Evolutionary conservation across 2,329 filamentous ascomycete species (phyloP).

Genomic region (Exserohilum turcica): DNA sequence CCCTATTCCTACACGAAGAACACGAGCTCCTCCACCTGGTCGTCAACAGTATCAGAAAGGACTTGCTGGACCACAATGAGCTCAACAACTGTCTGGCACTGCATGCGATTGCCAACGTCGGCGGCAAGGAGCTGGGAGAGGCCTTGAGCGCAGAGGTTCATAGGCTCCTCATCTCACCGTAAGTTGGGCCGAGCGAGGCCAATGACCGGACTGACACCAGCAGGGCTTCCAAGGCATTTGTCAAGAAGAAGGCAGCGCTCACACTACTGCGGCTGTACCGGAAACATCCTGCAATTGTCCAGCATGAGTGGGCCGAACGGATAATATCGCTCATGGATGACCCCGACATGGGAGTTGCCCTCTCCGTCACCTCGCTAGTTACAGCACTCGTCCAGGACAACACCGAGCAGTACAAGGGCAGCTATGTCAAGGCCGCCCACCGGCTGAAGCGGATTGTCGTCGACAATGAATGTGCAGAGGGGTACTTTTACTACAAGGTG

Average conservation of each 20-base stretch:
- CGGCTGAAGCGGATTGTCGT: constrained; percentile 87
- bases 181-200: constrained; percentile 47
- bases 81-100: constrained; percentile 95
- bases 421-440: constrained; percentile 91
- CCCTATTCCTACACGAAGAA: constrained; percentile 93
- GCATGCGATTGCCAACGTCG: constrained; percentile 97
- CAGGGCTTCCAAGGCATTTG: constrained; percentile 88
- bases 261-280: constrained; percentile 92
- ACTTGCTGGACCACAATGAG: constrained; percentile 92
- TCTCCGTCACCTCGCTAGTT: constrained; percentile 93
- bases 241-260: constrained; percentile 98
- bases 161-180: constrained; percentile 91
- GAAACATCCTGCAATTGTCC: constrained; percentile 91
- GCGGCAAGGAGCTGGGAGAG: constrained; percentile 95
- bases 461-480: constrained; percentile 83
- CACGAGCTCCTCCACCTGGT: constrained; percentile 95
- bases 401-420: constrained; percentile 90
- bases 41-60: constrained; percentile 97
- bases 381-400: constrained; percentile 95
- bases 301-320: constrained; percentile 95
- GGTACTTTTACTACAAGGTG: constrained; percentile 99
- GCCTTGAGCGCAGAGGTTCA: constrained; percentile 91
- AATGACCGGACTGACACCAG: constrained; percentile 26
- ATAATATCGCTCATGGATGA: constrained; percentile 99
- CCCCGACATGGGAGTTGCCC: constrained; percentile 85